Base-by-base conservation (phyloP, 192 early-diverging fungal genomes). In the Mortierella antarctica region DNA sequence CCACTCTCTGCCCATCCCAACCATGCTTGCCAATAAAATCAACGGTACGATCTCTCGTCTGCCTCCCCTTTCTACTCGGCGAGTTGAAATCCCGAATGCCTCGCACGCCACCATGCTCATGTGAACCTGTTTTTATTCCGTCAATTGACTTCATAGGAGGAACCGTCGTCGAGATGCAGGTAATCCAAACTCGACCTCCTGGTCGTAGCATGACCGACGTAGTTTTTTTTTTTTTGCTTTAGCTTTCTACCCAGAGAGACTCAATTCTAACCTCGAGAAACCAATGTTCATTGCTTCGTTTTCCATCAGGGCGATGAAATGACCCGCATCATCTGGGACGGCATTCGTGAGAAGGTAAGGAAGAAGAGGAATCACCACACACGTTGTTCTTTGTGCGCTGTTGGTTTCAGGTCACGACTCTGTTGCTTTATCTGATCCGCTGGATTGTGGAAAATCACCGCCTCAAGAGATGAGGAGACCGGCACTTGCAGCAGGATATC, bases 251-350 rank as follows among this genome's bases (percentile, higher is more conserved):
- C 31, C 3, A 3, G 31, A 31, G 31, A 3, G 31, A 31, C 31
- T 31, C 31, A 31, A 31, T 3, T 3, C 31, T 31, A 31, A 31
- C 31, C 31, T 31, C 31, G 31, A 31, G 31, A 31, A 31, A 31
- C 31, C 47, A 50, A 52, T 53, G 39, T 17, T 45, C 52, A 49
- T 73, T 44, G 15, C 23, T 58, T 5, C 44, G n/a, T 7, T 57
- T 66, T 41, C 76, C 85, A 92, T 17, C 95, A 99, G 77, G 97
- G 97, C 73, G 97, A 99, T 88, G 97, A 99, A 86, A 98, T 98
- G 96, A 99, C 97, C 61, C 88, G 97, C 75, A 98, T 99, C 87
- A 94, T 99, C 85, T 97, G 95, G 95, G 88, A 93, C 76, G 87
- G 90, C 86, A 98, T 97, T 87, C 96, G 96, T 86, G 96, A 99